Conservation (phyloP, 2,329 filamentous ascomycete species). For the Aspergillus carbonarius region DNA sequence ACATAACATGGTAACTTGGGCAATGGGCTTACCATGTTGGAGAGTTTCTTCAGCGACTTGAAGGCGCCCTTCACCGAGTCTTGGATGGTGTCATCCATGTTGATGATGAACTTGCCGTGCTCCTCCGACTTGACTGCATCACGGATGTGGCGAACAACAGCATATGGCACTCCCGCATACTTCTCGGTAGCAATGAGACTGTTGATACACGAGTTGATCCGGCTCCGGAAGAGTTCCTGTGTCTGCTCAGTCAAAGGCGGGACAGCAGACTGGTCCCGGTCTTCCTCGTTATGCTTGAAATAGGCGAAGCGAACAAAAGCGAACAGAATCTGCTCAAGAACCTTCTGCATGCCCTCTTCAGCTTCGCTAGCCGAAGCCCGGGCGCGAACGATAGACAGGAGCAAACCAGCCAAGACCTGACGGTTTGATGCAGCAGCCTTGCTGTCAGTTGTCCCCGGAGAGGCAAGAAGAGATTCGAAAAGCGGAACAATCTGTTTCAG, state of each 20-base stretch:
- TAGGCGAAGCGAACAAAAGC: conserved; percentile 52
- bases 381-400: conserved; percentile 51
- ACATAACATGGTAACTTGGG: background rate
- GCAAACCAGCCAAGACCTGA: conserved; percentile 52
- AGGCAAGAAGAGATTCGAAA: conserved; percentile 48
- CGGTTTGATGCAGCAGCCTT: conserved; percentile 48
- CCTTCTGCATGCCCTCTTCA: conserved; percentile 40
- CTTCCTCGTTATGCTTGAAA: conserved; percentile 41
- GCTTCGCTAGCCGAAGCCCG: conserved; percentile 32
- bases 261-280: conserved; percentile 31
- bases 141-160: conserved; percentile 43
- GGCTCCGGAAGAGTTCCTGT: conserved; percentile 54
- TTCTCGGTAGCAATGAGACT: conserved; percentile 47
- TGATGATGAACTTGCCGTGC: conserved; percentile 47
- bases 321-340: conserved; percentile 47
- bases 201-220: conserved; percentile 56
- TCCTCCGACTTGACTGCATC: conserved; percentile 37
- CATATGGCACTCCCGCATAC: conserved; percentile 40
- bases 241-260: conserved; percentile 49
- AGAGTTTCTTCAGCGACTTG: conserved; percentile 39
- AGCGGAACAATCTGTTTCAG: conserved; percentile 56
- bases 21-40: conserved; percentile 35
- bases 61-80: conserved; percentile 45
- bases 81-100: conserved; percentile 47
- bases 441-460: conserved; percentile 47